A percentile compares a stretch with the other conserved stretches of the same genome.
Evolutionary conservation across 2,329 filamentous ascomycete genomes (phyloP).

Genomic region (Drechslerella coelobrocha): DNA sequence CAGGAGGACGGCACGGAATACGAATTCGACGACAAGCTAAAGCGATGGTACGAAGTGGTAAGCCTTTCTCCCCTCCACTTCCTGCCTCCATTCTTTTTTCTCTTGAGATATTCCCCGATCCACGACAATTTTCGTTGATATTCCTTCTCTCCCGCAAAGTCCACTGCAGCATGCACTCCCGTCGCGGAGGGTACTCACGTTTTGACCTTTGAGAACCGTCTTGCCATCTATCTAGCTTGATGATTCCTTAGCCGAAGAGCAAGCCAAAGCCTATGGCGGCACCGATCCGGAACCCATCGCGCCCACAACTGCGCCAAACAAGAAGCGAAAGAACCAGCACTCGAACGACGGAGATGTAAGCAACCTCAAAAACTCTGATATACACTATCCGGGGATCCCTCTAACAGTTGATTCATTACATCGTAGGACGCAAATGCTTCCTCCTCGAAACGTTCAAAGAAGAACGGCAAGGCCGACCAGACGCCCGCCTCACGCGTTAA

Average conservation of each 20-base stretch:
- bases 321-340: constrained; percentile 62
- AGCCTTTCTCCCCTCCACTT: constrained; percentile 52
- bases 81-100: background rate
- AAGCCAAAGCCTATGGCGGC: constrained; percentile 68
- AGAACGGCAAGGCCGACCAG: constrained; percentile 54
- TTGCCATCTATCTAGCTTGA: constrained; percentile 62
- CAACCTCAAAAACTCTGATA: constrained; percentile 53
- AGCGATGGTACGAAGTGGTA: constrained; percentile 76
- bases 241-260: constrained; percentile 67
- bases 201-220: constrained; percentile 38
- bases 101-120: constrained; percentile 12
- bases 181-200: constrained; percentile 35
- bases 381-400: background rate
- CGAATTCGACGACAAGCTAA: constrained; percentile 75
- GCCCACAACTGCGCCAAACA: constrained; percentile 58
- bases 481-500: constrained; percentile 65
- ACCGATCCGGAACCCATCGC: constrained; percentile 63
- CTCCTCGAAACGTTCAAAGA: constrained; percentile 58
- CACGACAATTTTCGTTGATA: constrained; percentile 48
- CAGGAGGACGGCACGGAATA: constrained; percentile 84
- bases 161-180: constrained; percentile 2
- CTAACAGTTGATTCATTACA: constrained; percentile 22
- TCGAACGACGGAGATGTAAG: constrained; percentile 60
- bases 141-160: constrained; percentile 28
- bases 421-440: constrained; percentile 58